Conservation (phyloP, 495 filamentous ascomycete species). For the Trichoderma asperelloides region DNA sequence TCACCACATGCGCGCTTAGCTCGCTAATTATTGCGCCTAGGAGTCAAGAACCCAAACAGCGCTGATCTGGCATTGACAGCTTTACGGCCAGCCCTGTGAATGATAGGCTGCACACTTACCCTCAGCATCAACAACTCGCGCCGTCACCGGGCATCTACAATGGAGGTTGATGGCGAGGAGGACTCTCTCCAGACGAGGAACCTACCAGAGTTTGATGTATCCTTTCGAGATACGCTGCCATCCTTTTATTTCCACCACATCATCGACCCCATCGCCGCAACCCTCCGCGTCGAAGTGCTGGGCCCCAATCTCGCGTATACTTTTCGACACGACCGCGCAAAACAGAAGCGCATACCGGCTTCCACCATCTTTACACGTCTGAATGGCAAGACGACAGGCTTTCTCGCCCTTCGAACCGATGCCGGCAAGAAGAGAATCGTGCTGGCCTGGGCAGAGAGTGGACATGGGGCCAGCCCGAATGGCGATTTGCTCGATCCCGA, state of each 20-base stretch:
- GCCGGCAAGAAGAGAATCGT: not conserved
- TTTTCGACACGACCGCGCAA: conserved; percentile 2
- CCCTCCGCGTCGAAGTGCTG: conserved; percentile 1
- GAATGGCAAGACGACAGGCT: not conserved
- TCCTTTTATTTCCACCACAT: conserved; percentile 8
- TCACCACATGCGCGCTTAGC: no score
- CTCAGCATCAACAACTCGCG: not conserved
- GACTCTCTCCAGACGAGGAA: not conserved
- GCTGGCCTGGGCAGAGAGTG: conserved; percentile 4
- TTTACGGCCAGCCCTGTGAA: not conserved
- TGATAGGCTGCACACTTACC: not conserved
- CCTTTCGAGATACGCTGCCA: not conserved
- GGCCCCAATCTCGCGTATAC: conserved; percentile 7
- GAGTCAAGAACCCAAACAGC: not conserved
- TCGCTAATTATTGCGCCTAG: not conserved
- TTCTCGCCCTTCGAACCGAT: not conserved
- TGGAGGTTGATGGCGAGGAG: not conserved
- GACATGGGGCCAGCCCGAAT: not conserved
- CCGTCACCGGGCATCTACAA: not conserved
- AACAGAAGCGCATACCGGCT: not conserved
- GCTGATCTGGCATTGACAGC: not conserved
- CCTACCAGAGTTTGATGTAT: not conserved
- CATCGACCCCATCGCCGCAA: conserved; percentile 6
- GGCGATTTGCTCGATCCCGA: conserved; percentile 7
- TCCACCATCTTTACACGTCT: not conserved